Conservation (phyloP, 2,329 filamentous ascomycete species). For the Fusarium xyrophilum region DNA sequence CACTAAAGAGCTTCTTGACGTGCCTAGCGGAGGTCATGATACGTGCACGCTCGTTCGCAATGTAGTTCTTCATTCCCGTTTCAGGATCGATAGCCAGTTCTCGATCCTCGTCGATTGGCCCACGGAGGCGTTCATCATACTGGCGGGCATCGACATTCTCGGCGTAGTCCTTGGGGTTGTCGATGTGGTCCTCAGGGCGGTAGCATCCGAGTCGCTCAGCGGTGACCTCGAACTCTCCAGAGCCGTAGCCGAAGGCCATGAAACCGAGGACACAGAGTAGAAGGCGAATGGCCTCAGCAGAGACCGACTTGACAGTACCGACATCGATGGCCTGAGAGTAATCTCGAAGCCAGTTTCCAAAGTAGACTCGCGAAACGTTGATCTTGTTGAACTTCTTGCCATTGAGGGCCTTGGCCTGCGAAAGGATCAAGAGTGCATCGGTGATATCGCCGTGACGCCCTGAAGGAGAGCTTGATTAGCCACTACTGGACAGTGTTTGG, state of each 20-base stretch:
- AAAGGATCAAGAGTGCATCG: conserved; percentile 80
- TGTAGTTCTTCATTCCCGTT: conserved; percentile 90
- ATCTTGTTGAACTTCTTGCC: conserved; percentile 88
- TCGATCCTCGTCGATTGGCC: conserved; percentile 76
- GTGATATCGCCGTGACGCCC: conserved; percentile 92
- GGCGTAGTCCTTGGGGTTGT: conserved; percentile 87
- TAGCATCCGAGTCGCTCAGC: conserved; percentile 84
- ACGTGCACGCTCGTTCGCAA: conserved; percentile 78
- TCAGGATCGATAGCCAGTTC: conserved; percentile 81
- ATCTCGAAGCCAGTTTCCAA: conserved; percentile 93
- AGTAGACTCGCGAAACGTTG: conserved; percentile 88
- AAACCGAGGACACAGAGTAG: conserved; percentile 89
- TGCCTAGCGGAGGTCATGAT: conserved; percentile 85
- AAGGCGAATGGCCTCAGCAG: conserved; percentile 87
- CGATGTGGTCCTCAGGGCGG: conserved; percentile 76
- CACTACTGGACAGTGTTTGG: neutral
- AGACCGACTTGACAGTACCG: conserved; percentile 88
- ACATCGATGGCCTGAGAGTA: conserved; percentile 96
- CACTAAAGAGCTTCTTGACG: conserved; percentile 74
- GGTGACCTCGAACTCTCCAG: conserved; percentile 84
- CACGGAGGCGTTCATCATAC: conserved; percentile 82
- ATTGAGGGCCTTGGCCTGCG: conserved; percentile 60
- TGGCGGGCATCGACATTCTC: conserved; percentile 85
- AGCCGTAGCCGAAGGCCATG: conserved; percentile 85
- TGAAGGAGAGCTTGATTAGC: conserved; percentile 41